Evolutionary conservation across 1,139 yeast species (phyloP), one percentile per base, ranked within the genome.

Genomic region (Yamadazyma triangularis): DNA sequence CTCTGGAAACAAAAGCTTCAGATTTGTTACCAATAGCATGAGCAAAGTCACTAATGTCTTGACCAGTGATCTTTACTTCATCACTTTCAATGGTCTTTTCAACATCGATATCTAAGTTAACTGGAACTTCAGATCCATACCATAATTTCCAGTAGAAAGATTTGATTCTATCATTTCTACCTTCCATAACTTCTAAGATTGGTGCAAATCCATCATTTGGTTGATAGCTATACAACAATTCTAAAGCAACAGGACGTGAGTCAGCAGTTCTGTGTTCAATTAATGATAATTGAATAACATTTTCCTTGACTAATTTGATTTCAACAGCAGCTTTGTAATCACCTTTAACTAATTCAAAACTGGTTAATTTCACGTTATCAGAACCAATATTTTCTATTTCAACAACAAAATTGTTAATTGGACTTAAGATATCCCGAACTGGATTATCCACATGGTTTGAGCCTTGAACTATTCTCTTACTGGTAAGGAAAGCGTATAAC

Each of bases 11-110:
- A 50, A 88, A 91, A 36, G 95, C 96, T 64, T 89, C 97, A 61
- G 96, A 88, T 47, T 84, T 84, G 76, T 91, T 91, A 51, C 96
- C 96, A 58, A 91, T 86, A 40, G 97, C 96, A 51, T 89, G 96
- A 25, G 96, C 89, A 58, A 91, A 87, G 59, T 89, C 96, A 43
- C 89, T 75, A 56, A 91, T 85, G 42, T 79, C 87, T 60, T 81
- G 73, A 35, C 81, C 80, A 35, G 85, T 77, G 40, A 91, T 81
- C 23, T 73, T 72, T 39, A 80, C 71, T 30, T 77, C 70, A 24
- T 77, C 89, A 50, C 94, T 94, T 53, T 78, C 67, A 42, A 83
- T 79, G 28, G 78, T 71, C 48, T 80, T 70, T 48, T 79, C 73
- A 40, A 83, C 84, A 52, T 81, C 82, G 42, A 81, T 78, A 41